Evolutionary conservation across 2,329 filamentous ascomycete genomes (phyloP), one percentile per base, ranked within the genome.

Genomic region (Fusarium liriodendri): DNA sequence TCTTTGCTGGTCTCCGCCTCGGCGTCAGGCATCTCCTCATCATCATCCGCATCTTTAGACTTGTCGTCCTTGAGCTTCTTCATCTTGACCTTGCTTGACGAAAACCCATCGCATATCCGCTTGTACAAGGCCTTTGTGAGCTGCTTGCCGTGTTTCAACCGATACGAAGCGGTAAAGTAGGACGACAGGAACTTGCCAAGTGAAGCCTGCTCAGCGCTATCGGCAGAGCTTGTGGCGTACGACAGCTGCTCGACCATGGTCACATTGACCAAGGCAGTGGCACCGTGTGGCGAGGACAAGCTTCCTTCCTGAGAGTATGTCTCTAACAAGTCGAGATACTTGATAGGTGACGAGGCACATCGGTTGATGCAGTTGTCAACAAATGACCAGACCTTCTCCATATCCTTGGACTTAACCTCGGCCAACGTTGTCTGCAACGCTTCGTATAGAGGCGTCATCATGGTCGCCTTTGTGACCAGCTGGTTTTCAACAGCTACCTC

Each of bases 341-440:
- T 97, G 78, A 97, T 92, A 0, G 95, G 93, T 27, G 92, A 92
- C 3, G 85, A 91, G 18, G 92, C 91, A 75, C 94, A 94, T 27
- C 95, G 90, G 33, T 90, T 90, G 62, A 94, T 87, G 81, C 94
- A 97, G 71, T 97, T 95, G 78, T 98, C 95, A 29, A 98, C 81
- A 78, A 97, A 97, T 1, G 85, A 81, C 83, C 93, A 93, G 1
- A 95, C 79, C 0, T 79, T 75, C 16, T 84, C 82, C 74, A 87
- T 81, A 14, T 74, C 63, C 11, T 73, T 68, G 1, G 68, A 37
- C 27, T 70, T 75, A 13, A 64, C 62, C 22, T 77, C 75, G 6
- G 67, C 47, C 10, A 68, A 61, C 4, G 76, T 77, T 55, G 67
- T 74, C 20, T 78, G 76, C 13, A 84, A 68, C 14, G 79, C 79